Base-by-base conservation (phyloP, 2,329 filamentous ascomycete species). In the Lasiodiplodia hormozganensis region DNA sequence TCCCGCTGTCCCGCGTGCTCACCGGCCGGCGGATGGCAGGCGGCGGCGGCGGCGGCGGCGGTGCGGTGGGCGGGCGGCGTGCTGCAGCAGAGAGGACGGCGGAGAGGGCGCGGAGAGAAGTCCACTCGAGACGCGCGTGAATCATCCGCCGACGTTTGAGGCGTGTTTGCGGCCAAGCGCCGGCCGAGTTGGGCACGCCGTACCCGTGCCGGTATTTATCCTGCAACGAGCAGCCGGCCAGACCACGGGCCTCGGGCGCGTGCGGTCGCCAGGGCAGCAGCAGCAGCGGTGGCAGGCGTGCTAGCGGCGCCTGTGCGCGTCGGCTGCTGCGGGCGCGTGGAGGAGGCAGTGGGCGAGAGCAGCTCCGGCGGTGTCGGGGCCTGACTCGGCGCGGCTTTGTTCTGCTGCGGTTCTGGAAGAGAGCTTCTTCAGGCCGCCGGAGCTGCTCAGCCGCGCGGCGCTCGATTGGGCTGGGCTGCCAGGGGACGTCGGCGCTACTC, bases 401-500 rank as follows among this genome's bases (percentile, higher is more conserved):
- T 64, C 60, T 40, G 21, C 28, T 62, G 58, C 43, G 25, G 40
- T 64, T 52, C 43, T 52, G 47, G 60, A 64, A 64, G 60, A 64
- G 60, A 52, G 60, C 60, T 64, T 64, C 60, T 64, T 64, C 60
- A 64, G 47, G 47, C 58, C 43, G 60, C 60, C 60, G 47, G 60
- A 64, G 60, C 60, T 31, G 18, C 60, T 52, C 60, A 64, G 60
- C 60, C 60, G 60, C 60, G 60, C 60, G 60, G 60, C 60, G 60
- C 31, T 52, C 60, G 40, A 64, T 64, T 64, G 60, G 60, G 60
- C 60, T 52, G 60, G 28, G 43, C 43, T 64, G 60, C 60, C 60
- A 64, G 60, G 60, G 60, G 60, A 64, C 47, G 60, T 64, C 60
- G 60, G 60, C 60, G 60, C 60, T 64, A 64, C 60, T 64, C 60